These are phyloP conservation scores for Hymenotorrendiella dingleyae DNA, from an alignment of 2,329 filamentous ascomycete species.

Conservation along the genomic window DNA sequence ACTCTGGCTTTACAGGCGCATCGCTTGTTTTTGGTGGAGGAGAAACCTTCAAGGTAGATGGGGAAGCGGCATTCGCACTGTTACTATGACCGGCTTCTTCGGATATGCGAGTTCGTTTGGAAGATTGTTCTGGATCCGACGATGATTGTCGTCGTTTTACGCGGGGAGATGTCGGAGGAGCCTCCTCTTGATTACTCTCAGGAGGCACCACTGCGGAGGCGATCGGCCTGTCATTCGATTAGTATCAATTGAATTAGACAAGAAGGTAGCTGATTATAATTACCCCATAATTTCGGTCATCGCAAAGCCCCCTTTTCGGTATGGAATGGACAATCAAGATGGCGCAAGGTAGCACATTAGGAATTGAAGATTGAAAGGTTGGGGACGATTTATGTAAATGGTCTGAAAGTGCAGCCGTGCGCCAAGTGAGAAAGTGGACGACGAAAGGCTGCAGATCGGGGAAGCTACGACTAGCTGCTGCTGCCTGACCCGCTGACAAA, in stretches of 20 bases:
- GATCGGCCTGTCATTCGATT: conserved; percentile 26
- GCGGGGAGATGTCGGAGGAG: conserved; percentile 3
- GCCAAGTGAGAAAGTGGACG: too few relatives aligned
- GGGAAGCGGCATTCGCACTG: conserved; percentile 15
- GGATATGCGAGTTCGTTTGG: conserved; percentile 48
- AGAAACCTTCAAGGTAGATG: conserved; percentile 25
- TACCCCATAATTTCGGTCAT: conserved; percentile 25
- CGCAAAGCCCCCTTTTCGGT: conserved; percentile 1
- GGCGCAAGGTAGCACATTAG: too few relatives aligned
- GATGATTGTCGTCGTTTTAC: conserved; percentile 42
- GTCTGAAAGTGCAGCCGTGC: too few relatives aligned
- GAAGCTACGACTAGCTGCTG: too few relatives aligned
- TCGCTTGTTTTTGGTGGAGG: conserved; percentile 19
- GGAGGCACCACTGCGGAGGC: conserved; percentile 33
- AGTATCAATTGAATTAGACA: too few relatives aligned
- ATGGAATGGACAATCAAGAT: too few relatives aligned
- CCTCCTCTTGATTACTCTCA: conserved; percentile 9
- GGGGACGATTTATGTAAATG: too few relatives aligned
- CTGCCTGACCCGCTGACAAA: too few relatives aligned
- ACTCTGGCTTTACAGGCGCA: conserved; percentile 15
- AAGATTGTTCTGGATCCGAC: conserved; percentile 41
- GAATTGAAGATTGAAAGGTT: too few relatives aligned
- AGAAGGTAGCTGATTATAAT: background rate
- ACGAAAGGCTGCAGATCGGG: too few relatives aligned
- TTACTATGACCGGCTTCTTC: too few relatives aligned